phyloP scores from a whole-genome alignment of 495 filamentous ascomycete genomes.

The Parachaetomium inaequale region DNA sequence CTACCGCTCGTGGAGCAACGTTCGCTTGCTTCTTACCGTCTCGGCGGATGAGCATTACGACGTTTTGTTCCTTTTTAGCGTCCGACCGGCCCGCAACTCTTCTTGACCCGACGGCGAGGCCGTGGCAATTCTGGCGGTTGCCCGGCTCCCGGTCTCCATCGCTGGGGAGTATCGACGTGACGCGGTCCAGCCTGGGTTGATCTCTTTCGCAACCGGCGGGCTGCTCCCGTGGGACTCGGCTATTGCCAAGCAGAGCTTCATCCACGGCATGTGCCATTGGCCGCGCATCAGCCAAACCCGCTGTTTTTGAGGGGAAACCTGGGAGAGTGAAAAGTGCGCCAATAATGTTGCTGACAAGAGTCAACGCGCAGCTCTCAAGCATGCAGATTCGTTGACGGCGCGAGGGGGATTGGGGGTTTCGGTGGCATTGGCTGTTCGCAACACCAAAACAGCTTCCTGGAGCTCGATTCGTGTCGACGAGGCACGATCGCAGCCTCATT shows the following conservation, averaged over 20 bases:
- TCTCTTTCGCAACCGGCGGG: slow-evolving; percentile 4
- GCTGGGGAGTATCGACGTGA: neutral
- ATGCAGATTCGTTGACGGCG: slow-evolving; percentile 2
- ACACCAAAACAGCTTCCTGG: slow-evolving; percentile 6
- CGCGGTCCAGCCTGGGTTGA: neutral
- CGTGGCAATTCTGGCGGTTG: slow-evolving; percentile 21
- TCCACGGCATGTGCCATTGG: neutral
- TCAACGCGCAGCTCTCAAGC: neutral
- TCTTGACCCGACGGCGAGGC: neutral
- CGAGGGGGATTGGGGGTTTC: neutral
- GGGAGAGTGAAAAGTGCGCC: neutral
- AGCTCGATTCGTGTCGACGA: slow-evolving; percentile 9
- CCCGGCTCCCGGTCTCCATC: slow-evolving; percentile 21
- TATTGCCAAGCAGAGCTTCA: slow-evolving; percentile 19
- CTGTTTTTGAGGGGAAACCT: neutral
- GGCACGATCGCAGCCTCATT: slow-evolving; percentile 20
- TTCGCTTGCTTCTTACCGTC: neutral
- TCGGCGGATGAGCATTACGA: too few relatives aligned
- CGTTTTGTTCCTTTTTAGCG: neutral
- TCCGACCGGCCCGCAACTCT: neutral
- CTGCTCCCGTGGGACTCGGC: slow-evolving; percentile 11
- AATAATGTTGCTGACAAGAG: slow-evolving; percentile 1
- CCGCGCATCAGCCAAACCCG: neutral
- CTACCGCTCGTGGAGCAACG: too few relatives aligned
- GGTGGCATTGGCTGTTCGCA: slow-evolving; percentile 12